These are phyloP conservation scores for Mycosphaerella sp. DNA, from an alignment of 2,329 filamentous ascomycete genomes.

Conservation along the genomic window DNA sequence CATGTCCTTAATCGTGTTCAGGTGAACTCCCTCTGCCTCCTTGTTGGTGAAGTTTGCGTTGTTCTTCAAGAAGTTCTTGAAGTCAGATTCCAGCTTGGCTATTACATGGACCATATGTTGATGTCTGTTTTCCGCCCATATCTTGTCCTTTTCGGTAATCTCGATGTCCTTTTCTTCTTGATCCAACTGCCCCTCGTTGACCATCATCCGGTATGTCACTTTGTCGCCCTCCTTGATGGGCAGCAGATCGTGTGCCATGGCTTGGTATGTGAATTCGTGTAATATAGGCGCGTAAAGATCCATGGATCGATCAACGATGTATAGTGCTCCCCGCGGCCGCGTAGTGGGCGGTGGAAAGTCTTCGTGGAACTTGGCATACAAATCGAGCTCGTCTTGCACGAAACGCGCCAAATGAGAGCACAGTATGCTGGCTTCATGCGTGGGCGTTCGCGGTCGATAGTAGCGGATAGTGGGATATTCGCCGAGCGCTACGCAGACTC, in stretches of 20 bases:
- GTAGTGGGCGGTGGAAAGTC: slow-evolving; percentile 76
- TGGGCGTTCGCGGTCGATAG: slow-evolving; percentile 67
- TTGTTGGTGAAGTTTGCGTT: slow-evolving; percentile 85
- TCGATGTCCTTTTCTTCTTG: slow-evolving; percentile 86
- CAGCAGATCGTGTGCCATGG: slow-evolving; percentile 92
- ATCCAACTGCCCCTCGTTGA: slow-evolving; percentile 66
- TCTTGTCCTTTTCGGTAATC: slow-evolving; percentile 80
- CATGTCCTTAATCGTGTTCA: slow-evolving; percentile 97
- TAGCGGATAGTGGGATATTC: slow-evolving; percentile 93
- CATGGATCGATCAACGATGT: slow-evolving; percentile 90
- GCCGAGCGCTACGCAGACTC: slow-evolving; percentile 83
- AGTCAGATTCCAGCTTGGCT: slow-evolving; percentile 85
- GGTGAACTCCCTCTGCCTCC: slow-evolving; percentile 58
- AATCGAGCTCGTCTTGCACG: slow-evolving; percentile 84
- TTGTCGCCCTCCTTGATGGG: slow-evolving; percentile 85
- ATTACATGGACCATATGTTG: slow-evolving; percentile 98
- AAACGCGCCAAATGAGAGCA: slow-evolving; percentile 85
- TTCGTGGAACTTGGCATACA: slow-evolving; percentile 75
- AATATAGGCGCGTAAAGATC: slow-evolving; percentile 80
- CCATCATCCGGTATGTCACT: slow-evolving; percentile 71
- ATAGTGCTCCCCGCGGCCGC: slow-evolving; percentile 72
- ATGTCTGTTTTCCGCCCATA: slow-evolving; percentile 94
- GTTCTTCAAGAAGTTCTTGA: slow-evolving; percentile 81
- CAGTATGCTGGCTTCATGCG: slow-evolving; percentile 81
- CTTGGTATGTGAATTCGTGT: slow-evolving; percentile 97